phyloP scores from a whole-genome alignment of 805 yeast genomes.

The Nematodospora valgi region DNA sequence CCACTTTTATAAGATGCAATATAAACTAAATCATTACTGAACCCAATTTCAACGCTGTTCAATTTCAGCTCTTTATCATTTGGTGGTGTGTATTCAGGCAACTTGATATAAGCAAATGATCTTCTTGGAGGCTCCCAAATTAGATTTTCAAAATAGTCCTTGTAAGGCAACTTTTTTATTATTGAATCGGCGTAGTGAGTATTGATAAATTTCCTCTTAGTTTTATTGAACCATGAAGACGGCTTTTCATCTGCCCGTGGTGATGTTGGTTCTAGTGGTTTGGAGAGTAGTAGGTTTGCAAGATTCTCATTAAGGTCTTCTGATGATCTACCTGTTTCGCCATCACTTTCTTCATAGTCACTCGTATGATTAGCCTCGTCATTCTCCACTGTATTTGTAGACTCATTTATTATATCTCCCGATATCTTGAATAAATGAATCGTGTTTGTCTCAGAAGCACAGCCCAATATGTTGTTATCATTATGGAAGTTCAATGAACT shows the following conservation, averaged over 20 bases:
- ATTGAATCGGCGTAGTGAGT: slow-evolving; percentile 36
- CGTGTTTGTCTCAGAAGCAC: slow-evolving; percentile 39
- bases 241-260: slow-evolving; percentile 7
- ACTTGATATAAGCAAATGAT: slow-evolving; percentile 39
- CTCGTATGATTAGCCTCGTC: slow-evolving; percentile 10
- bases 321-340: slow-evolving; percentile 23
- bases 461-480: slow-evolving; percentile 33
- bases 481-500: slow-evolving; percentile 32
- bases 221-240: slow-evolving; percentile 20
- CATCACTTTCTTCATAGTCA: slow-evolving; percentile 18
- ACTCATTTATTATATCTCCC: slow-evolving; percentile 8
- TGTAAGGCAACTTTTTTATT: slow-evolving; percentile 38
- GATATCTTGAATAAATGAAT: slow-evolving; percentile 35
- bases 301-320: slow-evolving; percentile 43
- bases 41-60: slow-evolving; percentile 36
- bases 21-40: slow-evolving; percentile 28
- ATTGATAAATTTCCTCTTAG: slow-evolving; percentile 28
- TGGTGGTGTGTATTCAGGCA: slow-evolving; percentile 24
- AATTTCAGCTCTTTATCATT: background rate
- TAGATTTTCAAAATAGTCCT: slow-evolving; percentile 37
- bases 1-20: slow-evolving; percentile 39
- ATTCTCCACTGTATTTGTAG: slow-evolving; percentile 8
- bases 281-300: slow-evolving; percentile 33
- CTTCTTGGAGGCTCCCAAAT: slow-evolving; percentile 42
- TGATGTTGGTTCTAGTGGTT: slow-evolving; percentile 12